Evolutionary conservation across 345 rosid genomes (phyloP), one percentile per base, ranked within the genome.

Genomic region (Stellera chamaejasme): DNA sequence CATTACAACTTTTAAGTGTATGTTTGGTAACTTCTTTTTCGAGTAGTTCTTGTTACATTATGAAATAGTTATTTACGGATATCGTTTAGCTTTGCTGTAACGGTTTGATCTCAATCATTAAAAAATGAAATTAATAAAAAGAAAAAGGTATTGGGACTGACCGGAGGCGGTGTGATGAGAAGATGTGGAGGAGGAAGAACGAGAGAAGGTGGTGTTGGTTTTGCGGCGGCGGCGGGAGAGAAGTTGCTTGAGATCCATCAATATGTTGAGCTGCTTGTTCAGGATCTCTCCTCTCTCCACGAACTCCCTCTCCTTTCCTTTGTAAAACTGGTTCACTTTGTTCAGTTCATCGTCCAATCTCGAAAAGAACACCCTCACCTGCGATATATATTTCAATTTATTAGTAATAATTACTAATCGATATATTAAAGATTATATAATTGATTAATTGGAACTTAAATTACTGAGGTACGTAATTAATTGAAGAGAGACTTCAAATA

Each of bases 301-400:
- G 44, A 92, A 82, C 71, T 92, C 99, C 6, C 68, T 72, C 69
- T 92, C 99, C 69, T 69, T 84, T 0, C 61, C 57, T 75, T 69
- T 81, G 78, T 89, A 84, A 62, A 92, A 92, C 48, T 75, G 83
- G 77, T 92, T 92, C 72, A 89, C 97, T 62, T 86, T 89, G 63
- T 89, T 82, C 13, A 86, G 74, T 65, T 92, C 99, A 25, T 73
- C 86, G 50, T 89, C 97, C 43, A 92, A 14, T 19, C 59, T 75
- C 67, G 74, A 87, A 44, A 89, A 86, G 69, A 89, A 92, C 43
- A 61, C 69, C 64, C 65, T 79, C 69, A 82, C 89, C 99, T 93
- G 13, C 43, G 44, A 26, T 55, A 48, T 52, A 2, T 32, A 32
- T 19, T 19, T 19, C 1, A 19, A 19, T 19, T 19, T 0, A 19